Percentiles rank a stretch among this genome's conserved stretches.
phyloP scores from a whole-genome alignment of 2,329 filamentous ascomycete genomes.

The Salinomyces thailandicus region DNA sequence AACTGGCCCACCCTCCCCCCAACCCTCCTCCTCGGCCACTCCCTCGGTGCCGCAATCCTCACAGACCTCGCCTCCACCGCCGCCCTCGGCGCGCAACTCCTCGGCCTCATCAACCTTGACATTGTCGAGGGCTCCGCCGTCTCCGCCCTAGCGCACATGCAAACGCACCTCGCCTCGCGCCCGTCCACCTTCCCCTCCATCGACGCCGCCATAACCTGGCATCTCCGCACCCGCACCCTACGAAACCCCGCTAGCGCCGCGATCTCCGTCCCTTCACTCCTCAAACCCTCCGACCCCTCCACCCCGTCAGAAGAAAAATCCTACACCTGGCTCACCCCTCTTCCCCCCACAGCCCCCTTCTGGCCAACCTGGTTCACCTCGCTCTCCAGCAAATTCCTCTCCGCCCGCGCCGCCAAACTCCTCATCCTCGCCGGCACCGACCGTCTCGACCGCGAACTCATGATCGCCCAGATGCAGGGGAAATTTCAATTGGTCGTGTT shows the following conservation, averaged over 20 bases:
- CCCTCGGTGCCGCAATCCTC: constrained; percentile 81
- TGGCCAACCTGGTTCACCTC: constrained; percentile 93
- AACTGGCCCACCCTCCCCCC: constrained; percentile 64
- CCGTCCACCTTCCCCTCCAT: constrained; percentile 69
- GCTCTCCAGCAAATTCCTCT: constrained; percentile 77
- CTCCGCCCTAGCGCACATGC: constrained; percentile 89
- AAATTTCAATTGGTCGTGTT: constrained; percentile 96
- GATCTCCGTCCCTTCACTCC: constrained; percentile 72
- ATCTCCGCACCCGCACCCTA: constrained; percentile 77
- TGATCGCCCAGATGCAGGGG: constrained; percentile 95
- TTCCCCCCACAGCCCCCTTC: constrained; percentile 73
- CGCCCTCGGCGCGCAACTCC: constrained; percentile 52
- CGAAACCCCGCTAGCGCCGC: constrained; percentile 74
- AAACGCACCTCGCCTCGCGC: constrained; percentile 73
- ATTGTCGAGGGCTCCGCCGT: constrained; percentile 93
- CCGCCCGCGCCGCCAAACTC: constrained; percentile 70
- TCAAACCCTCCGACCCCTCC: constrained; percentile 36
- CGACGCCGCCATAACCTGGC: constrained; percentile 82
- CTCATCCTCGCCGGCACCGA: constrained; percentile 82
- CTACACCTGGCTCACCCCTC: constrained; percentile 80
- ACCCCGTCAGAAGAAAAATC: constrained; percentile 13
- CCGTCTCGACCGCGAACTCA: constrained; percentile 78
- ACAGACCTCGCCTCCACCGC: constrained; percentile 63
- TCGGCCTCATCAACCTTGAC: constrained; percentile 85
- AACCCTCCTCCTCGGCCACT: constrained; percentile 79